Base-by-base conservation (phyloP, 1,139 yeast species). In the Pichia cactophila region DNA sequence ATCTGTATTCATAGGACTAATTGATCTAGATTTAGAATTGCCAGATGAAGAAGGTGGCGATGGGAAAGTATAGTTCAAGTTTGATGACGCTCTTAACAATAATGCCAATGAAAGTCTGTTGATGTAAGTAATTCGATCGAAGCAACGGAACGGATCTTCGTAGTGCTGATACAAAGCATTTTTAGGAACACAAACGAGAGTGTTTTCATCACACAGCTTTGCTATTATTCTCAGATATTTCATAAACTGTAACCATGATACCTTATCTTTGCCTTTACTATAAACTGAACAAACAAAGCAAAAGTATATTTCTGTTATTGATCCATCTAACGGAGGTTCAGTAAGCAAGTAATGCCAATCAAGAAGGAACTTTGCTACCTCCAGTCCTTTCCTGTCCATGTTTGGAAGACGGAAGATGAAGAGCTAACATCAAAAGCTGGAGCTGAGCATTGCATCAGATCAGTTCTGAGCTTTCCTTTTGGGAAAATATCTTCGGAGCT, bases 171-270 rank as follows among this genome's bases (percentile, higher is more conserved):
- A 33, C 7, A 62, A 42, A 3, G 63, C 56, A 49, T 60, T 53
- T 5, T 47, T 33, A 8, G 65, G 66, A 3, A 47, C 41, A 42
- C 63, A 61, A 4, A 49, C 50, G n/a, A 62, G 49, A 1, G 58
- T 59, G 17, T 54, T 45, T 1, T 52, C 50, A 31, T 48, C 48
- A 12, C 61, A 55, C 20, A 62, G 44, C 16, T 54, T 52, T 38
- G 63, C 51, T 7, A 63, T 53, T 9, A 49, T 44, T 8, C 50
- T 54, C 33, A 63, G 51, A 42, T 59, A 58, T 42, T 57, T 61
- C 42, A 61, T 48, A 26, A 62, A 63, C 38, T 62, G 65, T 26
- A 61, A 44, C 65, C 66, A 63, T 4, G 65, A 61, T 2, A 63
- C 65, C 43, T 61, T 61, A 44, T 63, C 66, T 39, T 59, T 62